Conservation (phyloP, 805 yeast species). For the Kockiozyma suomiensis region DNA sequence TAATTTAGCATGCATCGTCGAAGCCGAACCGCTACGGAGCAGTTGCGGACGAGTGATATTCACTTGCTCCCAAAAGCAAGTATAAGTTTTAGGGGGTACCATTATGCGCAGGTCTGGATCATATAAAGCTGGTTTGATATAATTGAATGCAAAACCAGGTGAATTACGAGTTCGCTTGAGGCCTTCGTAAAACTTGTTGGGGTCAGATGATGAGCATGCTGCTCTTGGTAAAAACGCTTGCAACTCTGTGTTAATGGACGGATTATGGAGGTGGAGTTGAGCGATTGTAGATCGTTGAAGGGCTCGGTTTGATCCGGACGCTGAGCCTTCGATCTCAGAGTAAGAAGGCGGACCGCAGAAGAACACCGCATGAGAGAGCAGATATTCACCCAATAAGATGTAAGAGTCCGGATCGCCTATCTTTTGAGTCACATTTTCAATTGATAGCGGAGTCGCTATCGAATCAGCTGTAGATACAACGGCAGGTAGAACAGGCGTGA, state of each 20-base stretch:
- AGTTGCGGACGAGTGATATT: neutral
- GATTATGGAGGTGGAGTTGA: neutral
- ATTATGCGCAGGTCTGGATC: neutral
- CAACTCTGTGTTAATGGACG: neutral
- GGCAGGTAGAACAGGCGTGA: neutral
- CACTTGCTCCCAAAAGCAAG: neutral
- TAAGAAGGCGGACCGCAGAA: constrained; percentile 4
- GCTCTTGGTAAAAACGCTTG: neutral
- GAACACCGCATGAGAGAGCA: neutral
- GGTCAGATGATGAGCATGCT: neutral
- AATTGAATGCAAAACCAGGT: neutral
- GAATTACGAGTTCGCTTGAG: neutral
- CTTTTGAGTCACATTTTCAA: constrained; percentile 1
- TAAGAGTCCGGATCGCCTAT: neutral
- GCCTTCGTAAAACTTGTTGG: neutral
- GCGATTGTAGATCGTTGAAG: neutral
- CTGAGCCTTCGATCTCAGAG: neutral
- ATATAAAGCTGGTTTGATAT: neutral
- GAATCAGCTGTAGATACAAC: neutral
- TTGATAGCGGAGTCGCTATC: neutral
- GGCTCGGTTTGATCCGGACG: neutral
- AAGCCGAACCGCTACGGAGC: neutral
- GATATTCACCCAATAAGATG: constrained; percentile 4
- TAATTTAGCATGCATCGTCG: neutral
- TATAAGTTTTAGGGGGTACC: neutral